Percentiles rank a stretch among this genome's conserved stretches.
These are phyloP conservation scores for Fusarium buxicola DNA, from an alignment of 2,329 filamentous ascomycete genomes.

Conservation along the genomic window DNA sequence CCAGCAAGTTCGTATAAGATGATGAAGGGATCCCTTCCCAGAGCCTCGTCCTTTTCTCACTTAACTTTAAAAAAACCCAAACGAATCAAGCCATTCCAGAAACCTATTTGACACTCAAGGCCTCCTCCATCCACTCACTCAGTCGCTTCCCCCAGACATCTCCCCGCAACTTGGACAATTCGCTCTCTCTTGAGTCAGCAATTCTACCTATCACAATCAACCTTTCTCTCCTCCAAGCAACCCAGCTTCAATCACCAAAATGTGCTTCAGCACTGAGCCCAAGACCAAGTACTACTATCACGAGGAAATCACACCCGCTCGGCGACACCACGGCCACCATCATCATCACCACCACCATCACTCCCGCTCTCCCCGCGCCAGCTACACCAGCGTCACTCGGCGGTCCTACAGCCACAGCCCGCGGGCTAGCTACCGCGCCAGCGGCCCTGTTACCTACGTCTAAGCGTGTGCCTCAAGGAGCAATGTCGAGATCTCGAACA, in stretches of 20 bases:
- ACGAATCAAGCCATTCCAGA: neutral
- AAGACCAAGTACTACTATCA: slow-evolving; percentile 65
- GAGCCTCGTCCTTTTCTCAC: slow-evolving; percentile 9
- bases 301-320: slow-evolving; percentile 63
- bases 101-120: neutral
- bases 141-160: neutral
- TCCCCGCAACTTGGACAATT: slow-evolving; percentile 2
- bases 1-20: slow-evolving; percentile 41
- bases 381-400: slow-evolving; percentile 56
- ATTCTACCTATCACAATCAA: slow-evolving; percentile 8
- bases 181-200: neutral
- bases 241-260: slow-evolving; percentile 47
- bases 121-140: neutral
- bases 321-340: slow-evolving; percentile 52
- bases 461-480: slow-evolving; percentile 2
- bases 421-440: slow-evolving; percentile 57
- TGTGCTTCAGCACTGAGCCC: slow-evolving; percentile 63
- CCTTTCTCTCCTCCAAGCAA: neutral
- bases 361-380: slow-evolving; percentile 54
- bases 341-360: slow-evolving; percentile 50
- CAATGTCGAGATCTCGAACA: slow-evolving; percentile 1
- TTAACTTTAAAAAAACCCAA: neutral
- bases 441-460: slow-evolving; percentile 47
- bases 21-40: slow-evolving; percentile 33
- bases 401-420: slow-evolving; percentile 56